Evolutionary conservation across 2,329 filamentous ascomycete genomes (phyloP), one percentile per base, ranked within the genome.

Genomic region (Grosmannia huntii): DNA sequence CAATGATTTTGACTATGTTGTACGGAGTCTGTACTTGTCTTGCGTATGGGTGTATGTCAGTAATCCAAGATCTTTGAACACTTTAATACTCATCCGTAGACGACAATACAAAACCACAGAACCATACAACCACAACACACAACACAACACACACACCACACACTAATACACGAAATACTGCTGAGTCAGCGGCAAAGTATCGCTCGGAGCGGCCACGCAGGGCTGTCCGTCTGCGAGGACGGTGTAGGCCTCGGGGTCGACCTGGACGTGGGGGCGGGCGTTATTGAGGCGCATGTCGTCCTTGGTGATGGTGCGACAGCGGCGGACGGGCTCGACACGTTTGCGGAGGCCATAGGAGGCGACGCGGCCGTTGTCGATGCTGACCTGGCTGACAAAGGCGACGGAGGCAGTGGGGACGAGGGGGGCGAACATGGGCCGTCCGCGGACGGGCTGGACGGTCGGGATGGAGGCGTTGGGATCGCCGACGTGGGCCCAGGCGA

Each of bases 271-370:
- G 16, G 92, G 92, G 82, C 83, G 90, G 57, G 73, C 72, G 67
- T 90, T 84, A 70, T 96, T 96, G 71, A 83, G 91, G 68, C 89
- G 90, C 90, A 96, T 96, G 71, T 96, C 88, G 65, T 73, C 77
- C 78, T 96, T 96, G 50, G 85, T 77, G 51, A 96, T 79, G 36
- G 71, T 80, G 60, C 91, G 64, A 70, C 90, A 95, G 58, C 81
- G 81, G 67, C 79, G 84, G 54, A 96, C 90, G 4, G 89, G 76
- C 73, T 94, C 89, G 62, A 96, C 75, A 53, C 89, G 82, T 71
- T 91, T 95, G 65, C 79, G 80, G 61, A 97, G 75, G 3, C 81
- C 82, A 70, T 96, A 96, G 3, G 75, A 75, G n/a, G 77, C 76
- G 49, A 91, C 80, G 4, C 76, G 75, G 53, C 89, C 89, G 6